Evolutionary conservation across 805 yeast species (phyloP), one percentile per base, ranked within the genome.

Genomic region (Hanseniaspora lachancei): DNA sequence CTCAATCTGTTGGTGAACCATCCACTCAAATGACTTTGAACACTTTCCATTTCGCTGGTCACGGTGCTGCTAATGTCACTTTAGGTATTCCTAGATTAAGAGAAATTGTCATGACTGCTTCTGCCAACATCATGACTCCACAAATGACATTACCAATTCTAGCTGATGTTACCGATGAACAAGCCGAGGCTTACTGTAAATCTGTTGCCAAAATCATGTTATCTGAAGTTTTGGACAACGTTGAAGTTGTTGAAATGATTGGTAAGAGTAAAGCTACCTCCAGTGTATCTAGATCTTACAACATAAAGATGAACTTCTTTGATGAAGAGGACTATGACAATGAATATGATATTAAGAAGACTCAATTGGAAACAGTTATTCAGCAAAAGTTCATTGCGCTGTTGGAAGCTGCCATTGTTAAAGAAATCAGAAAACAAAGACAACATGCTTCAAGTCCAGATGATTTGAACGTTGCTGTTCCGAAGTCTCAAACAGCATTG

Each of bases 71-170:
- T 47, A 93, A 93, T 72, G 99, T 93, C 61, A 93, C 99, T 0
- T 77, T 93, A 65, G 99, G 99, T 85, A 93, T 93, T 68, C 99
- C 99, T 43, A 96, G 99, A 80, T 82, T 93, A 87, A 85, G 99
- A 80, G 99, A 93, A 78, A 93, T 93, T 70, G 89, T 93, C 68
- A 93, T 93, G 99, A 95, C 99, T 13, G 99, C 99, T 21, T 87
- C 96, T 58, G 81, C 96, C 23, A 73, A 85, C 49, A 93, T 93
- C 66, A 87, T 88, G 74, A 93, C 99, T n/a, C 99, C 99, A 47
- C 97, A 93, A 73, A 93, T 93, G 98, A 81, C 93, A 3, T 74
- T 93, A 63, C 98, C 98, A 29, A 76, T 93, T 48, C 73, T 80
- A 64, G 72, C 76, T 38, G 95, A 86, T 64, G 93, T 95, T 54